Evolutionary conservation across 768 basidiomycete species (phyloP), one percentile per base, ranked within the genome.

Genomic region (Suillus plorans): DNA sequence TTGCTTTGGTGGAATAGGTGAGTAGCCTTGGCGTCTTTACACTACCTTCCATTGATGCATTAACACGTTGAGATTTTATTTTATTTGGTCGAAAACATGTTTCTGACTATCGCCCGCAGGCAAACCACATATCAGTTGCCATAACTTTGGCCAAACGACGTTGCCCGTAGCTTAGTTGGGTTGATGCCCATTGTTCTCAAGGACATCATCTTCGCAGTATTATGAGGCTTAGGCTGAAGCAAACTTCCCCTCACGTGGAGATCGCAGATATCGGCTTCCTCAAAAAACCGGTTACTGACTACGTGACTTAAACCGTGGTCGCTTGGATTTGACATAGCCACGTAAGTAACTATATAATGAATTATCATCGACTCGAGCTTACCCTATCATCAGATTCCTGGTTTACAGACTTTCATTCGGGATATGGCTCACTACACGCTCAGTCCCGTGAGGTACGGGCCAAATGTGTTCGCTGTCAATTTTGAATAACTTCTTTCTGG

Each of bases 381-480:
- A 55, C 69, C 59, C 22, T 25, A 3, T 59, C 71, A 67, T 61
- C 74, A 91, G 88, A 87, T 98, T 68, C 97, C 97, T n/a, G 97
- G 97, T 28, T 79, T 98, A 49, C 89, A 90, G 5, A 81, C 88
- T 0, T 97, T 97, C 80, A 95, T 98, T 74, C 90, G 90, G 41
- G 93, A 96, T 57, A 95, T 90, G 82, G 92, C 95, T 1, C 95
- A 99, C 72, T 82, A 82, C 44, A 93, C 85, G 49, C 86, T 99
- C 25, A 88, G 88, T 4, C 97, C 97, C 6, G 94, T 98, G 94
- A 97, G 99, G 95, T 99, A 99, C 74, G 89, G 93, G 53, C 97
- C 25, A 25, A 25, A 25, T 25, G 25, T 25, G 25, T 25, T 25
- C 25, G 25, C 25, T 25, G 25, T 25, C 25, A 25, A 25, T 25